Percentiles rank a stretch among this genome's conserved stretches.
phyloP scores from a whole-genome alignment of 2,329 filamentous ascomycete species.

The Colletotrichum sp. region DNA sequence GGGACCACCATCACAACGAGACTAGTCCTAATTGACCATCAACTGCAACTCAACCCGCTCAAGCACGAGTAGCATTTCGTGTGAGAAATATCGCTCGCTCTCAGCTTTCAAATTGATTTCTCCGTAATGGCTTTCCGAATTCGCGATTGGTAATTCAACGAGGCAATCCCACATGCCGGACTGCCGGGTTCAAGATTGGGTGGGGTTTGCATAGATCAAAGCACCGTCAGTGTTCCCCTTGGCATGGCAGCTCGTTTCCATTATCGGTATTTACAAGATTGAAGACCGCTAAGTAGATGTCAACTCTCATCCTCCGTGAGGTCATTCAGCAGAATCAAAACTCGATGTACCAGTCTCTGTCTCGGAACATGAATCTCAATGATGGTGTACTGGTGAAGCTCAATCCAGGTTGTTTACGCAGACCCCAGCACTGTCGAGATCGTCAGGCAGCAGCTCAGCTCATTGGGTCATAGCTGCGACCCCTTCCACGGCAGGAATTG shows the following conservation, averaged over 20 bases:
- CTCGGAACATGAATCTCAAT: no score
- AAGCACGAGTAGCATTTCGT: neutral
- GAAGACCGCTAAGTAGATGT: neutral
- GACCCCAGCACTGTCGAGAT: neutral
- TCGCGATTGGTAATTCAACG: neutral
- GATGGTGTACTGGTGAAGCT: neutral
- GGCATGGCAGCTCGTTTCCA: neutral
- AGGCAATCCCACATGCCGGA: neutral
- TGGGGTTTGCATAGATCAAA: neutral
- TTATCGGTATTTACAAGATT: neutral
- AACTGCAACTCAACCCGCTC: neutral
- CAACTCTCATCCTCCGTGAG: neutral
- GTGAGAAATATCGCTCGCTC: neutral
- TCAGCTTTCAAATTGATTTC: neutral
- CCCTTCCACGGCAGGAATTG: neutral
- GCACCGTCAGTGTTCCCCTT: neutral
- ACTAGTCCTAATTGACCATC: neutral
- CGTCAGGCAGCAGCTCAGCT: neutral
- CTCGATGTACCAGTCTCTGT: neutral
- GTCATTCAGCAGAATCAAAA: neutral
- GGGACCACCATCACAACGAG: neutral
- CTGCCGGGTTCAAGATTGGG: neutral
- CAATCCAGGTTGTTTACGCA: neutral
- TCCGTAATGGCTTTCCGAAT: neutral
- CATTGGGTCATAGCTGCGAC: neutral